These are phyloP conservation scores for Beauveria sp. DNA, from an alignment of 2,329 filamentous ascomycete species.

Conservation along the genomic window DNA sequence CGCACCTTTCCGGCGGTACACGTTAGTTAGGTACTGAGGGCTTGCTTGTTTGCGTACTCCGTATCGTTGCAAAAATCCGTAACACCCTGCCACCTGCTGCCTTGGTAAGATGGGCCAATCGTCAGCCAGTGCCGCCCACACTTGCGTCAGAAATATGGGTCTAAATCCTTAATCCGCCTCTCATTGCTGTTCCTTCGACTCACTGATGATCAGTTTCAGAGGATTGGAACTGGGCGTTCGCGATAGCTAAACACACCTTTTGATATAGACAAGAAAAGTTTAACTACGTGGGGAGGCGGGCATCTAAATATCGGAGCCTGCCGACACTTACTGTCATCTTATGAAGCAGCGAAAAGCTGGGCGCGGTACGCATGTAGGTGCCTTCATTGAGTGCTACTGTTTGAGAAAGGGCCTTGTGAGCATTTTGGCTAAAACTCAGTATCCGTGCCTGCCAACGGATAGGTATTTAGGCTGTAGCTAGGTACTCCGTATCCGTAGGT, in stretches of 20 bases:
- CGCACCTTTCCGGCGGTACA: too few species aligned
- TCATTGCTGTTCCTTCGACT: too few species aligned
- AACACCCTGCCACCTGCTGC: background rate
- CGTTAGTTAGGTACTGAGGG: too few species aligned
- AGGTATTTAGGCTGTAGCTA: too few species aligned
- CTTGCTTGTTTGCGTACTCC: background rate
- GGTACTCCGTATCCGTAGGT: too few species aligned
- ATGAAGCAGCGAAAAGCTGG: background rate
- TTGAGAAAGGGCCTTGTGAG: too few species aligned
- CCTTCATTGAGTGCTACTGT: background rate
- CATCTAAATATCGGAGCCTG: background rate
- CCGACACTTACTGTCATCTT: background rate
- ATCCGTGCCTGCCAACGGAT: too few species aligned
- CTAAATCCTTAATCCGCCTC: too few species aligned
- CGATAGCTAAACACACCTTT: too few species aligned
- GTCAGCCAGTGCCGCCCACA: background rate
- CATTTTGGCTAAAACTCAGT: too few species aligned
- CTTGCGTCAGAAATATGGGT: conserved; percentile 6
- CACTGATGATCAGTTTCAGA: too few species aligned
- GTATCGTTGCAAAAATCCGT: background rate
- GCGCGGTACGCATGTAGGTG: background rate
- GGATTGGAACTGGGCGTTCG: too few species aligned
- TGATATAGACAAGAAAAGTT: background rate
- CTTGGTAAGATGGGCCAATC: background rate
- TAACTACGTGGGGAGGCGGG: background rate